These are phyloP conservation scores for Xylariaceae sp. DNA, from an alignment of 2,329 filamentous ascomycete genomes.

Conservation along the genomic window DNA sequence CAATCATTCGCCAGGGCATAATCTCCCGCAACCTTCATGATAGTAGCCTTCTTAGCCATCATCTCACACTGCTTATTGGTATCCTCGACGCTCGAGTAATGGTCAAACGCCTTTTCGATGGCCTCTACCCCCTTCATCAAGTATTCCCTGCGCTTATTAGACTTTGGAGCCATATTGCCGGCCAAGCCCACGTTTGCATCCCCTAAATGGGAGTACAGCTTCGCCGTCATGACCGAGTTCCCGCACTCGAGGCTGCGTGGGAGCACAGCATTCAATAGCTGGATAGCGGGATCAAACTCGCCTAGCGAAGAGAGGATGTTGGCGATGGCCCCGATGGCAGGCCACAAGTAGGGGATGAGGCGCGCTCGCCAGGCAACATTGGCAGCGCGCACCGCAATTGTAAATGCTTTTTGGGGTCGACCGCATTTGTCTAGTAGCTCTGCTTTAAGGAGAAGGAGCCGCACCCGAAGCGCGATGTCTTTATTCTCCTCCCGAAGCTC, in stretches of 20 bases:
- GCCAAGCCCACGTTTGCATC: slow-evolving; percentile 78
- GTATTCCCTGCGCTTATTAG: slow-evolving; percentile 49
- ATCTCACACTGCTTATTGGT: slow-evolving; percentile 69
- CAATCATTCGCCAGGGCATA: slow-evolving; percentile 60
- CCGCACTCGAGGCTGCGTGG: slow-evolving; percentile 73
- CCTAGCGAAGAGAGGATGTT: slow-evolving; percentile 64
- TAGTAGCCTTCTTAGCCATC: slow-evolving; percentile 75
- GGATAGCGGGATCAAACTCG: slow-evolving; percentile 64
- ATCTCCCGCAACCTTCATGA: slow-evolving; percentile 68
- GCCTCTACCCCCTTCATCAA: slow-evolving; percentile 56
- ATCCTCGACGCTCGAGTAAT: slow-evolving; percentile 65
- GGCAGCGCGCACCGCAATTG: slow-evolving; percentile 69
- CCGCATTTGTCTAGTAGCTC: slow-evolving; percentile 64
- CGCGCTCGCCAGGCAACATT: slow-evolving; percentile 67
- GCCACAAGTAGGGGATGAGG: slow-evolving; percentile 67
- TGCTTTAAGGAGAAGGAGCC: slow-evolving; percentile 69
- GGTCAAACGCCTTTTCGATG: slow-evolving; percentile 58
- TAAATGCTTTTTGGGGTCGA: slow-evolving; percentile 70
- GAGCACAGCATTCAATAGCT: slow-evolving; percentile 64
- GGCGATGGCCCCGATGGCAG: slow-evolving; percentile 62
- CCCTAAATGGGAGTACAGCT: slow-evolving; percentile 65
- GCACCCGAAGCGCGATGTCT: slow-evolving; percentile 62
- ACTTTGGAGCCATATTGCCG: slow-evolving; percentile 45
- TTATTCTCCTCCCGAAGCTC: slow-evolving; percentile 43
- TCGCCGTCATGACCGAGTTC: slow-evolving; percentile 57